Percentiles rank a stretch among this genome's conserved stretches.
Evolutionary conservation across 2,329 filamentous ascomycete genomes (phyloP).

Genomic region (Penicillium sp.): DNA sequence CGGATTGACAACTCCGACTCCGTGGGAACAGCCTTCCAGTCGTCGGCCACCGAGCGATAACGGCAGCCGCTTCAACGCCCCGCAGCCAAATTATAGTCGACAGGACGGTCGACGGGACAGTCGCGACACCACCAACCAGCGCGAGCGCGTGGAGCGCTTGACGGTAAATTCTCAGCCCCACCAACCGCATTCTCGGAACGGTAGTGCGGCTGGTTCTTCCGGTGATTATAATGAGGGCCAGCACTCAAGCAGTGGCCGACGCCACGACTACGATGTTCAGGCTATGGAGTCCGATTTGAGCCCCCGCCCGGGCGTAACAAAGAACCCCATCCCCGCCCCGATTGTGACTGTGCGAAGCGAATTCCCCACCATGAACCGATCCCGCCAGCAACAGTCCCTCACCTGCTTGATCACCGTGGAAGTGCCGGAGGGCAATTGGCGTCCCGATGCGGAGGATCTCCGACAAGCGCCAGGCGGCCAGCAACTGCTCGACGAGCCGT

Average conservation of each 20-base stretch:
- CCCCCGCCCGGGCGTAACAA: slow-evolving; percentile 64
- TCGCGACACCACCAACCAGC: slow-evolving; percentile 41
- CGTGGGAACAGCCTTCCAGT: slow-evolving; percentile 53
- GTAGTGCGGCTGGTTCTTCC: slow-evolving; percentile 73
- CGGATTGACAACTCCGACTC: slow-evolving; percentile 57
- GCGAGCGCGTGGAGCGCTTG: slow-evolving; percentile 48
- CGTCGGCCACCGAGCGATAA: slow-evolving; percentile 36
- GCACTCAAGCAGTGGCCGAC: slow-evolving; percentile 64
- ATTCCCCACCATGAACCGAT: slow-evolving; percentile 89
- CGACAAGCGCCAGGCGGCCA: slow-evolving; percentile 51
- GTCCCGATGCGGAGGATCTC: slow-evolving; percentile 77
- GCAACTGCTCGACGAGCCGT: slow-evolving; percentile 52
- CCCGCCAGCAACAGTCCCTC: slow-evolving; percentile 88
- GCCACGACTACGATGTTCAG: slow-evolving; percentile 93
- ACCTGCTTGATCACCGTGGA: slow-evolving; percentile 94
- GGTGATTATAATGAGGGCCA: slow-evolving; percentile 76
- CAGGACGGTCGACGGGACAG: slow-evolving; percentile 46
- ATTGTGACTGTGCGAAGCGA: slow-evolving; percentile 94
- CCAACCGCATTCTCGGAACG: slow-evolving; percentile 66
- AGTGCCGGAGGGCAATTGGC: slow-evolving; percentile 89
- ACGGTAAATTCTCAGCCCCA: slow-evolving; percentile 35
- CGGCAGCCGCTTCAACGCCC: slow-evolving; percentile 23
- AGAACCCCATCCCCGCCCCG: slow-evolving; percentile 86
- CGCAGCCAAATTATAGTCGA: slow-evolving; percentile 20
- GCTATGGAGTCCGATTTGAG: slow-evolving; percentile 86